Evolutionary conservation across 1,284 basidiomycete genomes (phyloP).

Genomic region (Melampsora americana): DNA sequence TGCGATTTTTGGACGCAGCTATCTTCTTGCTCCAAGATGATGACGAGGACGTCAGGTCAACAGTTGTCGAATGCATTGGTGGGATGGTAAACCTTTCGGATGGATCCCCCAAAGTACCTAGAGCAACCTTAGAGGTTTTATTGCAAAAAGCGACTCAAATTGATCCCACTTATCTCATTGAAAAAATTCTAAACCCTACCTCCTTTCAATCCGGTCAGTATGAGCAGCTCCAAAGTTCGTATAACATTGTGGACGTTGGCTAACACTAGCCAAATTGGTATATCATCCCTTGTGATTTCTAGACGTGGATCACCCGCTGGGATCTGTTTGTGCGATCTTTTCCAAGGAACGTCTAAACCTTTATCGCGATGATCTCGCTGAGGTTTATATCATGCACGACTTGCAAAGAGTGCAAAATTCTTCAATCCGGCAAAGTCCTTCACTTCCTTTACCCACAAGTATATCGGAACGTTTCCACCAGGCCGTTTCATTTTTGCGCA

Average conservation of each 20-base stretch:
- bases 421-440: not conserved
- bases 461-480: not conserved
- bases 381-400: constrained; percentile 25
- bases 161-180: constrained; percentile 15
- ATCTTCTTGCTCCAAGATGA: constrained; percentile 38
- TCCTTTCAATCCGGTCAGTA: constrained; percentile 13
- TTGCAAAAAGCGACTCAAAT: constrained; percentile 6
- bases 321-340: constrained; percentile 18
- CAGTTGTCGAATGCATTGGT: constrained; percentile 9
- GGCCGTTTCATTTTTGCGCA: not conserved
- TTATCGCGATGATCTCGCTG: constrained; percentile 32
- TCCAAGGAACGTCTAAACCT: constrained; percentile 34
- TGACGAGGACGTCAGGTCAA: constrained; percentile 30
- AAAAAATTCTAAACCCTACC: constrained; percentile 3
- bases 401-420: not conserved
- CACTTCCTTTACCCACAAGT: not conserved
- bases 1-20: constrained; percentile 19
- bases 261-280: not conserved
- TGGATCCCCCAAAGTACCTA: constrained; percentile 21
- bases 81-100: not conserved
- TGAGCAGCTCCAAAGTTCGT: not conserved
- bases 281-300: not conserved
- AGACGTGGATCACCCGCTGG: constrained; percentile 21
- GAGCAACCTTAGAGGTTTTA: constrained; percentile 21
- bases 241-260: not conserved